phyloP scores from a whole-genome alignment of 2,329 filamentous ascomycete species.

The Xylaria sp. region DNA sequence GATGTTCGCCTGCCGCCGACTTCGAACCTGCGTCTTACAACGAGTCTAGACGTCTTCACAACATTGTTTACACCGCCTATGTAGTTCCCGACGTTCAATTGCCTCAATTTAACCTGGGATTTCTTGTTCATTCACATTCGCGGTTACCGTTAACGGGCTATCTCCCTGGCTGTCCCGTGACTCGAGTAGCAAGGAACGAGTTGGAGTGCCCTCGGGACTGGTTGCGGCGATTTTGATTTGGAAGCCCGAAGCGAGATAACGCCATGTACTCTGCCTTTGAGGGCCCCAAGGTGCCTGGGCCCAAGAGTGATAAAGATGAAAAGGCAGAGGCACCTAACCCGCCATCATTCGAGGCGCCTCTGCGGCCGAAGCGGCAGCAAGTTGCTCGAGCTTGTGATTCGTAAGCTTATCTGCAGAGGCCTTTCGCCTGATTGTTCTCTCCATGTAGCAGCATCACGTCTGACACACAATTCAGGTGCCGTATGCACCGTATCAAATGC shows the following conservation, averaged over 20 bases:
- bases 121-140: not conserved
- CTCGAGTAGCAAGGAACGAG: not conserved
- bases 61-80: not conserved
- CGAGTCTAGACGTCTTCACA: not conserved
- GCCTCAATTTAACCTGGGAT: too few relatives aligned
- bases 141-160: not conserved
- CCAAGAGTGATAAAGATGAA: constrained; percentile 18
- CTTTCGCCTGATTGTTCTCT: not conserved
- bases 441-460: constrained; percentile 3
- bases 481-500: constrained; percentile 50
- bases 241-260: not conserved
- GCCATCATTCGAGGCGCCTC: constrained; percentile 28
- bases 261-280: constrained; percentile 22
- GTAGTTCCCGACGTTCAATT: not conserved
- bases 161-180: not conserved
- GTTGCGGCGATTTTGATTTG: not conserved
- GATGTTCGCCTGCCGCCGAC: not conserved
- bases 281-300: constrained; percentile 8
- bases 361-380: constrained; percentile 34
- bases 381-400: constrained; percentile 42
- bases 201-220: not conserved
- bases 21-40: not conserved
- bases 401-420: constrained; percentile 36
- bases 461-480: constrained; percentile 41
- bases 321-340: constrained; percentile 10